Evolutionary conservation across 768 basidiomycete species (phyloP), one percentile per base, ranked within the genome.

Genomic region (Atractiella rhizophila): DNA sequence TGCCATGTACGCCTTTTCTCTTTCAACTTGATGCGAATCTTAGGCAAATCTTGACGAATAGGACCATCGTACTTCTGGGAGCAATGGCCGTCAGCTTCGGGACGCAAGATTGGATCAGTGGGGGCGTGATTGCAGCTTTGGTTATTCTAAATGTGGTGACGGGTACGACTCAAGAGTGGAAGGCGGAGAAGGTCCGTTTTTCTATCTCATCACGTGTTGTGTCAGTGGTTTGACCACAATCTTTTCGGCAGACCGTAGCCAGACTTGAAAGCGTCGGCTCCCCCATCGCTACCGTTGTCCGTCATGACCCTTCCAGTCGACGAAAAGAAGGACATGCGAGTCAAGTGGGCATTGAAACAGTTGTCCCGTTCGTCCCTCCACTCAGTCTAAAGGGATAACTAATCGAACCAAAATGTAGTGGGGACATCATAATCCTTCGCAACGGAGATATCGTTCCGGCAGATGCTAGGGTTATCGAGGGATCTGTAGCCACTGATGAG

Each of bases 11-110:
- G n/a, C n/a, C n/a, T n/a, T n/a, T n/a, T n/a, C n/a, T n/a, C n/a
- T n/a, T n/a, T n/a, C n/a, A n/a, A n/a, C n/a, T n/a, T n/a, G n/a
- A n/a, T n/a, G n/a, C n/a, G n/a, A n/a, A n/a, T n/a, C n/a, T n/a
- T n/a, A n/a, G n/a, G n/a, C n/a, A n/a, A n/a, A n/a, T n/a, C n/a
- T n/a, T n/a, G n/a, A n/a, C n/a, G n/a, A n/a, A n/a, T 54, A 47
- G 48, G 49, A 46, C 40, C 4, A 39, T 51, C 37, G 48, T 54
- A 2, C 46, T 52, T 47, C 44, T 62, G 38, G 54, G 52, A 23
- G 58, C 59, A 19, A 42, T 50, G 54, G 65, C 64, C 4, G 59
- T 71, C 8, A 68, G 66, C 7, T 68, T 71, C 47, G 69, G 65
- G 42, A 66, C 68, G 21, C 55, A 65, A 49, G 66, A 67, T 37